Conservation (phyloP, 2,329 filamentous ascomycete genomes). For the Aspergillus sp. region DNA sequence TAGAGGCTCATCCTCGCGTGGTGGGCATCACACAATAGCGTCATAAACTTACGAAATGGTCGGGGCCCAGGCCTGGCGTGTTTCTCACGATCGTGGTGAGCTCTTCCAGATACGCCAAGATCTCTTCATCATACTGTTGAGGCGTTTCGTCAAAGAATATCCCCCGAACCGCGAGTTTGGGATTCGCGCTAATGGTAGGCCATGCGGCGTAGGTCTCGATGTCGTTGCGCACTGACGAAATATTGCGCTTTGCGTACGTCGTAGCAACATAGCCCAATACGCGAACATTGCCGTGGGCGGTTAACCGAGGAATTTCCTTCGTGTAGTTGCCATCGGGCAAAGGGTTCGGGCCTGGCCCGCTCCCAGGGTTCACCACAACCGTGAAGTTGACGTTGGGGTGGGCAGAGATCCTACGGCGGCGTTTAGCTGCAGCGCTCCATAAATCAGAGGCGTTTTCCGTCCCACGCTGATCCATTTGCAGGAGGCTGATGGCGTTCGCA, state of each 20-base stretch:
- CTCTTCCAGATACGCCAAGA: slow-evolving; percentile 35
- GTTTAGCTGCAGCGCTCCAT: slow-evolving; percentile 24
- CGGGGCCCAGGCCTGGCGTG: slow-evolving; percentile 33
- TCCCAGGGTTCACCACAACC: slow-evolving; percentile 51
- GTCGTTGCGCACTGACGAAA: slow-evolving; percentile 44
- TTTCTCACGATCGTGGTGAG: slow-evolving; percentile 34
- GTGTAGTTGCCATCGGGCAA: slow-evolving; percentile 47
- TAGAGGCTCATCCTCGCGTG: slow-evolving; percentile 2
- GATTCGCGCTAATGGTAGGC: slow-evolving; percentile 36
- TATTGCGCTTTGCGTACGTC: slow-evolving; percentile 45
- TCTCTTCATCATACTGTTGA: slow-evolving; percentile 32
- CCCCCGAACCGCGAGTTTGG: slow-evolving; percentile 44
- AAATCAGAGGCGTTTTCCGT: slow-evolving; percentile 11
- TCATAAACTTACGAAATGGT: slow-evolving; percentile 37
- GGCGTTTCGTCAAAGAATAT: slow-evolving; percentile 54
- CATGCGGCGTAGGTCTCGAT: slow-evolving; percentile 49
- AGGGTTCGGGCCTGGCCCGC: slow-evolving; percentile 45
- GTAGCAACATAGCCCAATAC: slow-evolving; percentile 53
- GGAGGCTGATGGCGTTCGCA: slow-evolving; percentile 19
- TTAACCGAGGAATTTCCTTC: slow-evolving; percentile 42
- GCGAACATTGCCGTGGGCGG: slow-evolving; percentile 47
- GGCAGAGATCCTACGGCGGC: slow-evolving; percentile 34
- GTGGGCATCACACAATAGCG: slow-evolving; percentile 12
- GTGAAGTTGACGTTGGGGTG: slow-evolving; percentile 50
- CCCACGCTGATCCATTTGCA: slow-evolving; percentile 14